Base-by-base conservation (phyloP, 805 yeast genomes). In the Cyberlindnera meyerae region DNA sequence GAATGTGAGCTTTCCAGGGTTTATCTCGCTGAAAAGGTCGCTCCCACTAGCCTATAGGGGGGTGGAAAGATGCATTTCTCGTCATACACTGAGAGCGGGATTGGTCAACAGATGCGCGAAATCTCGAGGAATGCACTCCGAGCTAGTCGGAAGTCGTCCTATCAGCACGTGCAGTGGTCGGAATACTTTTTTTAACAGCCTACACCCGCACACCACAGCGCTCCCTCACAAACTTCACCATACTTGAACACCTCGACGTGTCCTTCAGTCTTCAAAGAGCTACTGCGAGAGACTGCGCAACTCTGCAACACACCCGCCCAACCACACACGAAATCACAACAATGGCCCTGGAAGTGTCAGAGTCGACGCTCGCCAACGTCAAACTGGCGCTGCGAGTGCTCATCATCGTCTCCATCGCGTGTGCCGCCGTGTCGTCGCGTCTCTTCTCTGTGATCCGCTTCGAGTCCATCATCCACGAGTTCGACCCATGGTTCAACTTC, bases 401-500 rank as follows among this genome's bases (percentile, higher is more conserved):
- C 35, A 86, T 87, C 44, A 79, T 89, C 55, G 61, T 82, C 33
- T 71, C 84, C 29, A 77, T 90, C 39, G 86, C 94, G 18, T 89
- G 87, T 22, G 97, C 97, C 3, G 95, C 97, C 18, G 73, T 93
- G 34, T 79, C 95, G 34, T 81, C 95, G 44, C 78, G 99, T 55
- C 71, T 93, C 55, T 93, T 93, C 62, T 85, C 97, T n/a, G 97
- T 93, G 45, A 84, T 94, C 43, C 75, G 97, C 46, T 93, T 88
- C 58, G 99, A 93, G 65, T 78, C 89, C 35, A 94, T 93, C 57
- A 93, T 93, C 62, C 99, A 93, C 65, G 99, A 93, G 62, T 93
- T 93, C 62, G 95, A 85, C 62, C 95, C 95, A 18, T 87, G 96
- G 95, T 86, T 86, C 74, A 93, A 93, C 63, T 93, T 76, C 68